Evolutionary conservation across 495 filamentous ascomycete genomes (phyloP).

Genomic region (Coniosporium apollinis): DNA sequence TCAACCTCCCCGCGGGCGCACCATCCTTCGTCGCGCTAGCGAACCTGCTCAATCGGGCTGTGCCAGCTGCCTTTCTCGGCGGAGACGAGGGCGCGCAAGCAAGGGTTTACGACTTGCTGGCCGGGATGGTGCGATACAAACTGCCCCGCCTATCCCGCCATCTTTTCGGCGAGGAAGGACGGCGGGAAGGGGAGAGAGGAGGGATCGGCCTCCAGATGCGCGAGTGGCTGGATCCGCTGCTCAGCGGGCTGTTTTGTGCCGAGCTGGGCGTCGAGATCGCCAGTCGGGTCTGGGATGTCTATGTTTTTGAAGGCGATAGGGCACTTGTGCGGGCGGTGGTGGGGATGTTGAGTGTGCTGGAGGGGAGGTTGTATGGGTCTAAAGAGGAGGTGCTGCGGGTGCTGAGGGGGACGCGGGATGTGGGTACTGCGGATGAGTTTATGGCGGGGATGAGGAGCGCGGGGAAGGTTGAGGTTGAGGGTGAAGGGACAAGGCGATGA

Average conservation of each 20-base stretch:
- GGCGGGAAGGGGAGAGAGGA: too few relatives aligned
- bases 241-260: slow-evolving; percentile 39
- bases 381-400: slow-evolving; percentile 33
- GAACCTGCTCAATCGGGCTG: slow-evolving; percentile 75
- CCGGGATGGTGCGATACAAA: slow-evolving; percentile 56
- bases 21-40: slow-evolving; percentile 70
- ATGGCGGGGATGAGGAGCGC: slow-evolving; percentile 50
- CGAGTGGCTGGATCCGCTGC: slow-evolving; percentile 41
- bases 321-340: slow-evolving; percentile 65
- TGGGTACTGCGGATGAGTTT: slow-evolving; percentile 49
- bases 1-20: slow-evolving; percentile 59
- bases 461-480: slow-evolving; percentile 38
- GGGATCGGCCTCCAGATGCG: slow-evolving; percentile 24
- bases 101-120: slow-evolving; percentile 53
- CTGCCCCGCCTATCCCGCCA: slow-evolving; percentile 52
- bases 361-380: slow-evolving; percentile 43
- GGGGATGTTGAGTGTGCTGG: slow-evolving; percentile 46
- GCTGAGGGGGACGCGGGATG: slow-evolving; percentile 27
- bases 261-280: slow-evolving; percentile 53
- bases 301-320: slow-evolving; percentile 82
- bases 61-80: slow-evolving; percentile 77
- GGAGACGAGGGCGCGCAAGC: slow-evolving; percentile 54
- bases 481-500: too few relatives aligned
- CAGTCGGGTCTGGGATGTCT: slow-evolving; percentile 79
- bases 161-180: slow-evolving; percentile 36